Evolutionary conservation across 352 stramenopile species (phyloP).

Genomic region (Phytopythium cucurbitacearum): DNA sequence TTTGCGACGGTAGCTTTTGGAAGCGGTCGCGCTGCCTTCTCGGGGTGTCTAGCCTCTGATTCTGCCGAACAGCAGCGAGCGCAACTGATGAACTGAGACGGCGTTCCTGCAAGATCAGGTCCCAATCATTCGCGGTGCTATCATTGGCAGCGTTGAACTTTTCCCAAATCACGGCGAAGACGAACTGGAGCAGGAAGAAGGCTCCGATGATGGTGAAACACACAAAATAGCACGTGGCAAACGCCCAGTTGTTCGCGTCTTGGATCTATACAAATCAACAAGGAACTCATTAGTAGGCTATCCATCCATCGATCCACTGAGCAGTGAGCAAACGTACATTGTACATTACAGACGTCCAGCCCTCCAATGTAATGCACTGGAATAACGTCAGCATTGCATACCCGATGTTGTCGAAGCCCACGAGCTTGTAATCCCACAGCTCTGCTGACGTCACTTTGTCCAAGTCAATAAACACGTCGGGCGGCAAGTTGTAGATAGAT

Average conservation of each 20-base stretch:
- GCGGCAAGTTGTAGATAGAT: too few species aligned
- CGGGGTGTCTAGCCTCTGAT: too few species aligned
- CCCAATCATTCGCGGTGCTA: too few species aligned
- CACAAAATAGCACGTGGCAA: constrained; percentile 80
- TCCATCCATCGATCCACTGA: constrained; percentile 14
- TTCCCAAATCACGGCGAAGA: constrained; percentile 87
- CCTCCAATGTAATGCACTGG: constrained; percentile 89
- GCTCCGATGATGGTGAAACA: constrained; percentile 86
- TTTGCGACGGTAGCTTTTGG: too few species aligned
- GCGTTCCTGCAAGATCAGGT: too few species aligned
- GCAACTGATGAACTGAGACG: too few species aligned
- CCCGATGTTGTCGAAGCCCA: constrained; percentile 84
- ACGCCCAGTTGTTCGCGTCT: constrained; percentile 36
- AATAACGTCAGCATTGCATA: constrained; percentile 84
- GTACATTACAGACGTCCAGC: constrained; percentile 41
- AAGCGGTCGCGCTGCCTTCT: too few species aligned
- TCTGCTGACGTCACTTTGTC: too few species aligned
- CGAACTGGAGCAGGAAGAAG: constrained; percentile 91
- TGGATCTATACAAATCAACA: constrained; percentile 21
- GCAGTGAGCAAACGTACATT: too few species aligned
- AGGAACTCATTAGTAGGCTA: background rate
- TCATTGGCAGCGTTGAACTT: constrained; percentile 27
- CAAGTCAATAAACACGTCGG: too few species aligned
- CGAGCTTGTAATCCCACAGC: too few species aligned
- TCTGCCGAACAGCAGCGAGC: too few species aligned